Base-by-base conservation (phyloP, 148 eudicot species). In the Drosera capensis region DNA sequence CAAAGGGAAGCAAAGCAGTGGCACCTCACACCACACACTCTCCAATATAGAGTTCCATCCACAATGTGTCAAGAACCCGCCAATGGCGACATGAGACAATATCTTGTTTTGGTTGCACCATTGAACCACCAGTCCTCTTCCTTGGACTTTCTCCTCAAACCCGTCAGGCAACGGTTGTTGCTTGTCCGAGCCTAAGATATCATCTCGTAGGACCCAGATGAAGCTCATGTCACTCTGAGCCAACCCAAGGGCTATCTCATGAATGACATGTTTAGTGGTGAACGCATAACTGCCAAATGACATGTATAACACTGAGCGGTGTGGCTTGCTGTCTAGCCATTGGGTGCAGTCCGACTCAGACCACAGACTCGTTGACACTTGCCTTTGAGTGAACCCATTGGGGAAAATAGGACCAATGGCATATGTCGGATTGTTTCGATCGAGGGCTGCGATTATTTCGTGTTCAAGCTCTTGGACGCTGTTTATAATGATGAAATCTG, bases 31-130 rank as follows among this genome's bases (percentile, higher is more conserved):
- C 94, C 84, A 77, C 14, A 74, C 44, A 15, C 94, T 69, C 57
- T 83, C 94, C 42, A 83, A 14, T 2, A 73, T 45, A 13, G 94
- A 83, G 39, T 83, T 83, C 94, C 87, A 83, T 0, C 94, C 94
- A 23, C 84, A 79, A 20, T 83, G 87, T 13, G 78, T 74, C 46
- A 83, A 26, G 40, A 83, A 83, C 19, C 87, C 94, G 29, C 84
- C 78, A 2, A 71, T 34, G 0, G 84, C 70, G 0, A 22, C 55
- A 45, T 79, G 76, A 8, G 64, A 38, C 31, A 83, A 15, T 3
- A 79, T 72, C 48, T 56, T 52, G 11, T 52, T 58, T 14, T 83
- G 94, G 20, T 60, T 49, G 14, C 84, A 76, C 94, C 94, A 83
- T 0, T 73, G 71, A 23, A 83, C 55, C 25, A 83, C 58, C 43